phyloP scores from a whole-genome alignment of 176 grass and related monocot species.

The Stipa capillata region DNA sequence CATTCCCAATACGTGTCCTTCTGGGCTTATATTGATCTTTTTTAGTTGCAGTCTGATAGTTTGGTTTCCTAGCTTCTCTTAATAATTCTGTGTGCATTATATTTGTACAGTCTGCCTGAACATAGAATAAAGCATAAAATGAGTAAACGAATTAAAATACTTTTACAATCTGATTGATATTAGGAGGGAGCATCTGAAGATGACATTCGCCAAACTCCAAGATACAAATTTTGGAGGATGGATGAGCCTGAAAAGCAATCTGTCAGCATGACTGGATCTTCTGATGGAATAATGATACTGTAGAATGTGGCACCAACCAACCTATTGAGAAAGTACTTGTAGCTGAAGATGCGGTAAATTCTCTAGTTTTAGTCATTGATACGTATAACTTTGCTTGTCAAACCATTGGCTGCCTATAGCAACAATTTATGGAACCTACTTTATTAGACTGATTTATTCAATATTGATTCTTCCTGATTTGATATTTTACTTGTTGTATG shows the following conservation, averaged over 20 bases:
- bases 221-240: slow-evolving; percentile 39
- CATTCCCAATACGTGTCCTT: background rate
- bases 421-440: background rate
- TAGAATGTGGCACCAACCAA: slow-evolving; percentile 50
- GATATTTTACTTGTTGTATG: background rate
- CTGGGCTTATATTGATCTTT: background rate
- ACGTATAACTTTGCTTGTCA: background rate
- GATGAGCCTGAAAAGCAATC: slow-evolving; percentile 15
- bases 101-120: background rate
- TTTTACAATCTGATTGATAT: background rate
- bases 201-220: slow-evolving; percentile 56
- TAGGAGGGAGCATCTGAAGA: slow-evolving; percentile 76
- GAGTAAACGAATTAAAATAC: background rate
- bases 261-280: slow-evolving; percentile 3
- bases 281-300: slow-evolving; percentile 57
- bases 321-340: slow-evolving; percentile 52
- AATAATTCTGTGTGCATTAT: background rate
- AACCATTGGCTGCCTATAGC: background rate
- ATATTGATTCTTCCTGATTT: background rate
- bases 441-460: background rate
- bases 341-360: slow-evolving; percentile 75
- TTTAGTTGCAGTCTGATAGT: background rate
- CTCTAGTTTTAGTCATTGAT: background rate
- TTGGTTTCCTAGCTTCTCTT: background rate
- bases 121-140: background rate